Evolutionary conservation across 345 rosid species (phyloP), one percentile per base, ranked within the genome.

Genomic region (Gynandropsis gynandra): DNA sequence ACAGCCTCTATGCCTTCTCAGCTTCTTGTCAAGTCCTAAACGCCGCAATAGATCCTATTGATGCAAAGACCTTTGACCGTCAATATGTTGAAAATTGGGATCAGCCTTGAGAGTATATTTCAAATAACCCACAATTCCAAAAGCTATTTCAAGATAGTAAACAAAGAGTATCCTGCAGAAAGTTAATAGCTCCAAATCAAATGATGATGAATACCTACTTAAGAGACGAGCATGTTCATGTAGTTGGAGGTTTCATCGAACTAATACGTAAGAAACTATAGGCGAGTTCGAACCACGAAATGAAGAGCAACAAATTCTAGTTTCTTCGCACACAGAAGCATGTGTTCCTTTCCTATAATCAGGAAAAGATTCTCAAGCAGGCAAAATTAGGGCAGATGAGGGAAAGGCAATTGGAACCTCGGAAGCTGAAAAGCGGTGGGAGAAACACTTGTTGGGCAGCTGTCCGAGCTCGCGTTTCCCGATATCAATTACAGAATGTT

Each of bases 381-480:
- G 10, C 10, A 36, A 4, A 36, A 9, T 36, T 36, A 36, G 40
- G 40, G 40, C 10, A 33, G 36, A 33, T 11, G 5, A 11, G 14
- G 42, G 3, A 39, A 39, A 38, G 15, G 11, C 47, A 48, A 35
- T 18, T 41, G 45, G 43, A 29, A 87, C 97, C 96, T 86, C 70
- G 10, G 96, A 81, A 24, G 78, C 92, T 15, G 63, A 68, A 45
- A 81, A 78, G 1, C 98, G 89, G 61, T 56, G 76, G 2, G 74
- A 71, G 82, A 89, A 89, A 52, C 59, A 70, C 40, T 87, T 63
- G 57, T 76, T 58, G 64, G 82, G 74, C 59, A 90, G 68, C 6
- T 56, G 72, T 35, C 96, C 98, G 33, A 90, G 59, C 74, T 90
- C 87, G 19, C 96, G 79, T 50, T 69, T 66, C 68, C 83, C 70